These are phyloP conservation scores for Colletotrichum higginsianum DNA, from an alignment of 2,329 filamentous ascomycete species.

Conservation along the genomic window DNA sequence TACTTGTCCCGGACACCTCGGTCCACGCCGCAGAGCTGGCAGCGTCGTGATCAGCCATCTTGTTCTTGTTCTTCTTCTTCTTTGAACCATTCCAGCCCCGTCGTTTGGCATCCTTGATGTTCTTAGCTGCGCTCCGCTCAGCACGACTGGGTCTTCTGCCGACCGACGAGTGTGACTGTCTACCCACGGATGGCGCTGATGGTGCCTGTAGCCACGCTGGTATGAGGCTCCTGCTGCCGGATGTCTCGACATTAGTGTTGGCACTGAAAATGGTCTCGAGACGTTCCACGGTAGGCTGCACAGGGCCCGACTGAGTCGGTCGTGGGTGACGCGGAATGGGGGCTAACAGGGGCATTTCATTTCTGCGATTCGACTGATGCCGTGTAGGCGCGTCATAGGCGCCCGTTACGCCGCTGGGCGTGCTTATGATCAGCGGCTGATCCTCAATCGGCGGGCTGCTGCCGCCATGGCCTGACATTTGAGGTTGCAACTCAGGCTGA, in stretches of 20 bases:
- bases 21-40: constrained; percentile 67
- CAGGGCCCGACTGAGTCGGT: constrained; percentile 51
- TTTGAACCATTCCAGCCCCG: constrained; percentile 67
- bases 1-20: constrained; percentile 58
- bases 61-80: constrained; percentile 57
- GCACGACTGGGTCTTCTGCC: constrained; percentile 68
- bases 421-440: constrained; percentile 73
- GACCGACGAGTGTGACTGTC: constrained; percentile 59
- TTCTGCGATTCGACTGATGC: constrained; percentile 50
- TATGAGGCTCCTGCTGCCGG: constrained; percentile 42
- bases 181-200: constrained; percentile 51
- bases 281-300: constrained; percentile 65
- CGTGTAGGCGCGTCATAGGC: constrained; percentile 64
- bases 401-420: constrained; percentile 68
- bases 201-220: constrained; percentile 54
- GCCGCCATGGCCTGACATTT: constrained; percentile 40
- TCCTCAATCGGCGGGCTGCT: constrained; percentile 55
- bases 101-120: constrained; percentile 73
- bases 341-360: constrained; percentile 65
- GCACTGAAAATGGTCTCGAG: constrained; percentile 69
- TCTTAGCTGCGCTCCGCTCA: constrained; percentile 73
- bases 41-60: constrained; percentile 54
- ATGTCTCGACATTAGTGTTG: constrained; percentile 34
- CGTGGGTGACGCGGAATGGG: constrained; percentile 68
- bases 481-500: constrained; percentile 34